These are phyloP conservation scores for Pleurotus giganteus DNA, from an alignment of 768 basidiomycete species.

Conservation along the genomic window DNA sequence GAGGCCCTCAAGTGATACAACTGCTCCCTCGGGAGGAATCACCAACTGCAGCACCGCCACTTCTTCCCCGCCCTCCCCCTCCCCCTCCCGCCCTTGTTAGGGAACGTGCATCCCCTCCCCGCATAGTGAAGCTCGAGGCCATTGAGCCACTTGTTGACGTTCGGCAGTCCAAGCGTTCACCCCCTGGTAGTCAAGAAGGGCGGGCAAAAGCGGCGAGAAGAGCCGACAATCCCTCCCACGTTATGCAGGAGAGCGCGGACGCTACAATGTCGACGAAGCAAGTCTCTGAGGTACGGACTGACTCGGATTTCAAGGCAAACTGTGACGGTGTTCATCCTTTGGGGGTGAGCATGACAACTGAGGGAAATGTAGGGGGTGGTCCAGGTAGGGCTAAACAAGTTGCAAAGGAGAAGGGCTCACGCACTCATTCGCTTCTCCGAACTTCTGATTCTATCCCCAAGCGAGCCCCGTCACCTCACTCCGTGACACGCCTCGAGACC, in stretches of 20 bases:
- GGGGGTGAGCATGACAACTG: neutral
- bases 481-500: neutral
- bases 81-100: neutral
- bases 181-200: slow-evolving; percentile 47
- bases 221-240: slow-evolving; percentile 24
- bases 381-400: slow-evolving; percentile 11
- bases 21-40: slow-evolving; percentile 3
- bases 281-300: neutral
- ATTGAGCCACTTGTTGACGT: neutral
- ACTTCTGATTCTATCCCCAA: neutral
- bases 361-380: neutral
- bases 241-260: neutral
- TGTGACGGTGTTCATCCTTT: neutral
- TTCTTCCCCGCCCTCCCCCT: neutral
- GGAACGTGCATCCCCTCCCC: slow-evolving; percentile 1
- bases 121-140: slow-evolving; percentile 7
- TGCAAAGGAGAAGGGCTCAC: slow-evolving; percentile 11
- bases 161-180: slow-evolving; percentile 32
- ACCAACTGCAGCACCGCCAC: neutral
- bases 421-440: slow-evolving; percentile 6
- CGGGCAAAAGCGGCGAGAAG: slow-evolving; percentile 46
- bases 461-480: neutral
- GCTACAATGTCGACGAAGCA: neutral
- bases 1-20: neutral
- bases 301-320: neutral